These are phyloP conservation scores for Oryza brachyantha DNA, from an alignment of 176 grass and related monocot genomes.

Conservation along the genomic window DNA sequence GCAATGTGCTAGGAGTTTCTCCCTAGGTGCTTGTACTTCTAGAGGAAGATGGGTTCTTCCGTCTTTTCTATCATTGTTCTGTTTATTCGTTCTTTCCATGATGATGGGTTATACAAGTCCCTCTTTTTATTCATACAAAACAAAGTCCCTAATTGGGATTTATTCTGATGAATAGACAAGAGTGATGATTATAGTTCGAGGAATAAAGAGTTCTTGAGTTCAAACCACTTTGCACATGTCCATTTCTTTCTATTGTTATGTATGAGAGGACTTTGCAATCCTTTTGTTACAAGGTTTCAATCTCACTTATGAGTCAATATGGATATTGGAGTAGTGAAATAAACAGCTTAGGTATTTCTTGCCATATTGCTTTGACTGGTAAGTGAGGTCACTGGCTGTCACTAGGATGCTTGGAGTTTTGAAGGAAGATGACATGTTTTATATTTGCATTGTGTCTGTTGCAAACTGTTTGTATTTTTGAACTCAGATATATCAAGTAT, in stretches of 20 bases:
- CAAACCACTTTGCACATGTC: neutral
- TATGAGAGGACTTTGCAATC: neutral
- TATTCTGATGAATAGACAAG: slow-evolving; percentile 12
- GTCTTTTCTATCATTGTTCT: slow-evolving; percentile 20
- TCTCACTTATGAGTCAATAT: neutral
- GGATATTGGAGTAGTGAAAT: neutral
- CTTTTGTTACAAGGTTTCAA: neutral
- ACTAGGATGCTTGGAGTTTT: too few relatives aligned
- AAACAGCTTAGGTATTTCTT: neutral
- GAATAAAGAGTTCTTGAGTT: slow-evolving; percentile 25
- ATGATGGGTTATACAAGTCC: neutral
- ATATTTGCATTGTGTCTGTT: neutral
- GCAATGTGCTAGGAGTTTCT: neutral
- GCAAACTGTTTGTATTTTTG: neutral
- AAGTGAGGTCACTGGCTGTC: neutral
- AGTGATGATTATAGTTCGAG: slow-evolving; percentile 2
- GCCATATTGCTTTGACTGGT: neutral
- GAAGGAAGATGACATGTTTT: too few relatives aligned
- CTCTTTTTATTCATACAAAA: neutral
- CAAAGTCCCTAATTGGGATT: slow-evolving; percentile 7
- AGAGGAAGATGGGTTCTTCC: slow-evolving; percentile 7
- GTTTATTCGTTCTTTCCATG: slow-evolving; percentile 28
- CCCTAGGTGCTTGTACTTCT: neutral
- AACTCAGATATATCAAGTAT: neutral
- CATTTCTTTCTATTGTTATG: neutral